These are phyloP conservation scores for Pythium myriotylum DNA, from an alignment of 352 stramenopile genomes.

Conservation along the genomic window DNA sequence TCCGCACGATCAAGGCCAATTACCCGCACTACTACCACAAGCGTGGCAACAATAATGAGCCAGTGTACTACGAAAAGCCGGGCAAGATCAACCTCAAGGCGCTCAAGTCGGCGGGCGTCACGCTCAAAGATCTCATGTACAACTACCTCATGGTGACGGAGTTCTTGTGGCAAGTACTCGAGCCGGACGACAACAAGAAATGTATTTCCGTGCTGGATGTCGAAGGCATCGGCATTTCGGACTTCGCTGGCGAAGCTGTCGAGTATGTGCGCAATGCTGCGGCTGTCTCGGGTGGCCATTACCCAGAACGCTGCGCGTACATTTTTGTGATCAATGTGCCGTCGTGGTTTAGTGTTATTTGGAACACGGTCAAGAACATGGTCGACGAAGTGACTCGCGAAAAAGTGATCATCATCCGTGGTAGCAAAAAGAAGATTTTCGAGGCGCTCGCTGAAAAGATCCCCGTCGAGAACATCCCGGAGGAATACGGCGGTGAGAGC, in stretches of 20 bases:
- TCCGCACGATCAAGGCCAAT: slow-evolving; percentile 89
- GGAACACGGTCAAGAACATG: slow-evolving; percentile 92
- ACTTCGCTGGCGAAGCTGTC: slow-evolving; percentile 86
- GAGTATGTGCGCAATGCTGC: slow-evolving; percentile 83
- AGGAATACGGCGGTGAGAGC: slow-evolving; percentile 75
- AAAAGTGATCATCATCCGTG: slow-evolving; percentile 91
- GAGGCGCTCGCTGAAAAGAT: slow-evolving; percentile 77
- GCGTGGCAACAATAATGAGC: slow-evolving; percentile 72
- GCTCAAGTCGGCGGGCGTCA: slow-evolving; percentile 74
- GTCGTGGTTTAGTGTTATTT: slow-evolving; percentile 93
- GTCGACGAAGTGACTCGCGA: slow-evolving; percentile 92
- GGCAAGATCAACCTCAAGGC: slow-evolving; percentile 88
- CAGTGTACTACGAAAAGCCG: slow-evolving; percentile 88
- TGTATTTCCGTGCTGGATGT: slow-evolving; percentile 87
- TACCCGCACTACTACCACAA: slow-evolving; percentile 93
- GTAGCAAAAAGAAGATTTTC: slow-evolving; percentile 79
- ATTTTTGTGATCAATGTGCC: slow-evolving; percentile 96
- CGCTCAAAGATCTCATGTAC: slow-evolving; percentile 79
- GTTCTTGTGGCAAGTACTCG: slow-evolving; percentile 85
- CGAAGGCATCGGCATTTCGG: slow-evolving; percentile 79
- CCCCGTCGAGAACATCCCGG: slow-evolving; percentile 74
- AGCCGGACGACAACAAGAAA: slow-evolving; percentile 84
- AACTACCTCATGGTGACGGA: slow-evolving; percentile 88
- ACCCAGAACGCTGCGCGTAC: slow-evolving; percentile 91
- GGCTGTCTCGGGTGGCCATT: slow-evolving; percentile 89